Percentiles rank a stretch among this genome's conserved stretches.
Conservation (phyloP, 306 rosid species). For the Vigna radiata region DNA sequence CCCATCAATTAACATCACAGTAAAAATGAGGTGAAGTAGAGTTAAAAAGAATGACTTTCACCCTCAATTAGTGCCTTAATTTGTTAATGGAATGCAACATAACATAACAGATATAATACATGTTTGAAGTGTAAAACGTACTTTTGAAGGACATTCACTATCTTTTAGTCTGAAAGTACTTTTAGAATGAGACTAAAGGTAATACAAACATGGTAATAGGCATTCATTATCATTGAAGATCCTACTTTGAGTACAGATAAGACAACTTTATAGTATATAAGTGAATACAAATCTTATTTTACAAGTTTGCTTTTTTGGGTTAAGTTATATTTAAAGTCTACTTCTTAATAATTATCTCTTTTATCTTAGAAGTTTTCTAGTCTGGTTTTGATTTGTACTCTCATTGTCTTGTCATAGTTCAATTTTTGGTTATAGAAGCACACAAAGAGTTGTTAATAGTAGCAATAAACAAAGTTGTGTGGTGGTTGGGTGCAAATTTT, state of each 20-base stretch:
- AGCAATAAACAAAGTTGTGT: neutral
- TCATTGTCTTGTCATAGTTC: neutral
- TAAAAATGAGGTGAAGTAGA: neutral
- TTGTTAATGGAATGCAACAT: constrained; percentile 13
- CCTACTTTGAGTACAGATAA: too few relatives aligned
- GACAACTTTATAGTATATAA: too few relatives aligned
- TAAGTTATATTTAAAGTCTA: too few relatives aligned
- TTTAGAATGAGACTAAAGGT: too few relatives aligned
- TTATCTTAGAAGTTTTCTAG: neutral
- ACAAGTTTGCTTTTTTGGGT: too few relatives aligned
- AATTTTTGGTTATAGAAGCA: constrained; percentile 8
- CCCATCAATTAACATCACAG: neutral
- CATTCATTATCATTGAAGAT: too few relatives aligned
- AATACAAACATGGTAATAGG: neutral
- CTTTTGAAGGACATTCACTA: too few relatives aligned
- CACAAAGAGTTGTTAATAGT: neutral
- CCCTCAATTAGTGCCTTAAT: constrained; percentile 17
- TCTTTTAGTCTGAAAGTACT: too few relatives aligned
- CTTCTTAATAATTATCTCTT: neutral
- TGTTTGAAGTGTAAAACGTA: neutral
- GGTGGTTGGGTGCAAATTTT: neutral
- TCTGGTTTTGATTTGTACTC: neutral
- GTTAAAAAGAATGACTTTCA: neutral
- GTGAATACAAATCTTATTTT: too few relatives aligned
- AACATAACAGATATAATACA: neutral